A percentile compares a stretch with the other conserved stretches of the same genome.
Conservation (phyloP, 805 yeast species). For the Blastobotrys mokoenaii region DNA sequence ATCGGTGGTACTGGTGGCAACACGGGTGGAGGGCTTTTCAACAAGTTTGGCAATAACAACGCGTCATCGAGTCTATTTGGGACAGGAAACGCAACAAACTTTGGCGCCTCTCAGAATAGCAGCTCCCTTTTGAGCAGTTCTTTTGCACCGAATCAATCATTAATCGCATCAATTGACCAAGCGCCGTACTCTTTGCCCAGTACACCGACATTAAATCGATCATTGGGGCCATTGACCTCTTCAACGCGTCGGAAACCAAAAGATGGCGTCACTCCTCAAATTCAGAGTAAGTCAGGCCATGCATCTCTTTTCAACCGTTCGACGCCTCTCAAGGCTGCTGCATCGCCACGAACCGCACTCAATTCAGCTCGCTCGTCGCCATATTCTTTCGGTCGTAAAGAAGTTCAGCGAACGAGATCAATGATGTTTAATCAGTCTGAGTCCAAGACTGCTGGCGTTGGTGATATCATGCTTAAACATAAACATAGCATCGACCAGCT, state of each 20-base stretch:
- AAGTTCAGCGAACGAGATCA: not conserved
- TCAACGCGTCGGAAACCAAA: conserved; percentile 1
- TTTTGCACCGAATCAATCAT: not conserved
- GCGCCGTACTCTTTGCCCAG: conserved; percentile 20
- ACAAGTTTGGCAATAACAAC: too few relatives aligned
- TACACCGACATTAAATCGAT: conserved; percentile 17
- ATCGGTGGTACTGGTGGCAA: conserved; percentile 5
- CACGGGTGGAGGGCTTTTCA: conserved; percentile 20
- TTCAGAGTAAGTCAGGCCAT: not conserved
- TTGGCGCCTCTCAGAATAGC: not conserved
- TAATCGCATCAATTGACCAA: conserved; percentile 23
- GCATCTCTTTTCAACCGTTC: not conserved
- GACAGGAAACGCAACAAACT: too few relatives aligned
- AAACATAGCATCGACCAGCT: conserved; percentile 6
- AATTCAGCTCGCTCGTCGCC: conserved; percentile 10
- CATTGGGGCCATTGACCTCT: conserved; percentile 11
- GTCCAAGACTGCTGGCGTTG: not conserved
- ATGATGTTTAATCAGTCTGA: not conserved
- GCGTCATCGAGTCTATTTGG: too few relatives aligned
- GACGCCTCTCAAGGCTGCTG: conserved; percentile 10
- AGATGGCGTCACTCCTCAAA: not conserved
- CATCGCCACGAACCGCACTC: conserved; percentile 8
- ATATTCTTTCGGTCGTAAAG: conserved; percentile 3
- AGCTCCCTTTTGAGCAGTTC: not conserved
- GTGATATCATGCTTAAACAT: not conserved